These are phyloP conservation scores for Ceratobasidium theobromae DNA, from an alignment of 1,284 basidiomycete species.

Conservation along the genomic window DNA sequence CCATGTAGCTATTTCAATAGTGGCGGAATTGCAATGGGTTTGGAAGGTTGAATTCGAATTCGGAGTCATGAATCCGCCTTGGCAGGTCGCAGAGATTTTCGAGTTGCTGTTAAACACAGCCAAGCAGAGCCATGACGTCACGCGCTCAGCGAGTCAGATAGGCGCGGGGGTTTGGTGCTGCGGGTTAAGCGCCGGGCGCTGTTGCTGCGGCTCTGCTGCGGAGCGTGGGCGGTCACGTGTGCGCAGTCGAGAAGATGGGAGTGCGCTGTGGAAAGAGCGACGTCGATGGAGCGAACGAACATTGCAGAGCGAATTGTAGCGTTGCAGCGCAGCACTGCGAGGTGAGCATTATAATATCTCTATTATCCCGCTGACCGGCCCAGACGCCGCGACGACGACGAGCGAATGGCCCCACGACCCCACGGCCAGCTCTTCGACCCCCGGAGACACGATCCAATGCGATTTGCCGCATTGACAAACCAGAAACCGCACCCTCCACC, in stretches of 20 bases:
- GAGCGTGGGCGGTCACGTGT: too few relatives aligned
- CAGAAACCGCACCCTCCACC: slow-evolving; percentile 45
- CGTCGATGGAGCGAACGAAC: slow-evolving; percentile 30
- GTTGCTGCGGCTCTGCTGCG: too few relatives aligned
- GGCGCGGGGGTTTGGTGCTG: background rate
- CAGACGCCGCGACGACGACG: slow-evolving; percentile 2
- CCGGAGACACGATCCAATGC: slow-evolving; percentile 79
- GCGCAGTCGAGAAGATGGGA: background rate
- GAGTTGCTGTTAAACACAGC: too few relatives aligned
- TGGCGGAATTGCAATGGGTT: too few relatives aligned
- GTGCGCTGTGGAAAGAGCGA: too few relatives aligned
- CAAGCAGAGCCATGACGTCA: too few relatives aligned
- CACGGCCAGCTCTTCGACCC: slow-evolving; percentile 76
- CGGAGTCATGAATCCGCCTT: too few relatives aligned
- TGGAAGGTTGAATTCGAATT: too few relatives aligned
- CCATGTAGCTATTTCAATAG: too few relatives aligned
- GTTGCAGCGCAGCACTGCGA: slow-evolving; percentile 62
- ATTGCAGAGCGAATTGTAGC: slow-evolving; percentile 66
- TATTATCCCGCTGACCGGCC: slow-evolving; percentile 5
- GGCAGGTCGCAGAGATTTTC: too few relatives aligned
- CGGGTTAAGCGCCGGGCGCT: background rate
- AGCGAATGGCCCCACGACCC: slow-evolving; percentile 41
- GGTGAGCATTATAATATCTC: slow-evolving; percentile 47
- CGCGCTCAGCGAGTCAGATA: too few relatives aligned
- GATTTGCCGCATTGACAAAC: slow-evolving; percentile 61